Evolutionary conservation across 257 asterid genomes (phyloP).

Genomic region (Salvia miltiorrhiza): DNA sequence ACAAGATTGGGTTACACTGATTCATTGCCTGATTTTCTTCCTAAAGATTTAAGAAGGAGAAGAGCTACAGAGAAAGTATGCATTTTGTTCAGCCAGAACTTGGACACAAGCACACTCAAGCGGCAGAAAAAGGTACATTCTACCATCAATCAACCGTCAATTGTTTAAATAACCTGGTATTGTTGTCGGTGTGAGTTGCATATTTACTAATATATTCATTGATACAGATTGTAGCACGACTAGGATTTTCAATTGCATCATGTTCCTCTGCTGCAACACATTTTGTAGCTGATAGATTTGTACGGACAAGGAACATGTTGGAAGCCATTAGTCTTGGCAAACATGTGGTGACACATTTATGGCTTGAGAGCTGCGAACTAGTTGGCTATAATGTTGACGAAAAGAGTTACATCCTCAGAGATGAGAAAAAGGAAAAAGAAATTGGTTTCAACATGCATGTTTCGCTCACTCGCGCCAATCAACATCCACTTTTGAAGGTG

Average conservation of each 20-base stretch:
- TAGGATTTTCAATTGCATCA: conserved; percentile 55
- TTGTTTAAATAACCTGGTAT: background rate
- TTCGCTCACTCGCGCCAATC: conserved; percentile 58
- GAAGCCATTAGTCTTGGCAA: conserved; percentile 74
- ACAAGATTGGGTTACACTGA: conserved; percentile 50
- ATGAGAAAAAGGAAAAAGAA: conserved; percentile 74
- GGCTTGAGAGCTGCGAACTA: conserved; percentile 80
- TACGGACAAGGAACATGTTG: conserved; percentile 73
- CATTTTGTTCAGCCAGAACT: conserved; percentile 72
- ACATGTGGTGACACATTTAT: conserved; percentile 69
- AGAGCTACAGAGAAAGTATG: conserved; percentile 35
- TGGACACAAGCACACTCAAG: conserved; percentile 45
- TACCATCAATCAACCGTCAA: background rate
- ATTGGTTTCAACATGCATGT: conserved; percentile 61
- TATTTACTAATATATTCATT: conserved; percentile 12
- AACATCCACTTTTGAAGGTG: conserved; percentile 68
- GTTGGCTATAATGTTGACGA: conserved; percentile 55
- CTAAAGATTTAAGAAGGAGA: conserved; percentile 53
- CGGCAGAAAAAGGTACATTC: conserved; percentile 58
- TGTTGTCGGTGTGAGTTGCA: background rate
- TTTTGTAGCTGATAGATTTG: conserved; percentile 65
- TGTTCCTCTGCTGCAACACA: conserved; percentile 72
- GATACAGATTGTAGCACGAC: conserved; percentile 49
- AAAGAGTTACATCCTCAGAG: conserved; percentile 64
- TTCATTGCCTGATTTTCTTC: conserved; percentile 52